Percentiles rank a stretch among this genome's conserved stretches.
Conservation (phyloP, 441 rosid species). For the Adansonia grandidieri region DNA sequence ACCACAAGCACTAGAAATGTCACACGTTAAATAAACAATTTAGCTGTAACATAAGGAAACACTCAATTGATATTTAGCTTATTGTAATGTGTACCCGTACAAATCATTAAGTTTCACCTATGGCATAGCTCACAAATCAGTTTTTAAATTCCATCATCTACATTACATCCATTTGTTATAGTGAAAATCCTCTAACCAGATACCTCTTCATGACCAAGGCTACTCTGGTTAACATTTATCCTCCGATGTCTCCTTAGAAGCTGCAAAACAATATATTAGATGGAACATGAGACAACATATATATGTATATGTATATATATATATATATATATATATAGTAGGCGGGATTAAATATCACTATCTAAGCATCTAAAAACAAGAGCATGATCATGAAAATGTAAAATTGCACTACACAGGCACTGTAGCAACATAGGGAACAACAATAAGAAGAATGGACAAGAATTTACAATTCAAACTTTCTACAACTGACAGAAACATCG, state of each 20-base stretch:
- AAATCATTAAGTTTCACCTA: conserved; percentile 14
- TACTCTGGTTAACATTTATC: conserved; percentile 56
- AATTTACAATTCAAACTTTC: neutral
- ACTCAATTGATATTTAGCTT: neutral
- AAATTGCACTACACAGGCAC: neutral
- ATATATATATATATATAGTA: neutral
- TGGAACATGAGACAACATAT: no score
- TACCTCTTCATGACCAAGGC: conserved; percentile 67
- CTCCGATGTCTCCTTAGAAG: conserved; percentile 72
- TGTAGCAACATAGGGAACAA: neutral
- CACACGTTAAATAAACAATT: neutral
- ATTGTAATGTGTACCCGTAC: conserved; percentile 2
- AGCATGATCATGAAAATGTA: neutral
- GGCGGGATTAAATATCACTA: neutral
- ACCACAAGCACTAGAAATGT: neutral
- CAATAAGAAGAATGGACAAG: neutral
- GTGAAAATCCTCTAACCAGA: neutral
- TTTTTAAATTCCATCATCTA: conserved; percentile 11
- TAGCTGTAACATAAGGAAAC: neutral
- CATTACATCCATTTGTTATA: neutral
- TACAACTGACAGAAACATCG: neutral
- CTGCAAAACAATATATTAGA: conserved; percentile 35
- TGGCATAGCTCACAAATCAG: neutral
- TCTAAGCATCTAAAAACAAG: neutral
- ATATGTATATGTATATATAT: no score